Conservation (phyloP, 1,284 basidiomycete genomes). For the Moesziomyces sp. region DNA sequence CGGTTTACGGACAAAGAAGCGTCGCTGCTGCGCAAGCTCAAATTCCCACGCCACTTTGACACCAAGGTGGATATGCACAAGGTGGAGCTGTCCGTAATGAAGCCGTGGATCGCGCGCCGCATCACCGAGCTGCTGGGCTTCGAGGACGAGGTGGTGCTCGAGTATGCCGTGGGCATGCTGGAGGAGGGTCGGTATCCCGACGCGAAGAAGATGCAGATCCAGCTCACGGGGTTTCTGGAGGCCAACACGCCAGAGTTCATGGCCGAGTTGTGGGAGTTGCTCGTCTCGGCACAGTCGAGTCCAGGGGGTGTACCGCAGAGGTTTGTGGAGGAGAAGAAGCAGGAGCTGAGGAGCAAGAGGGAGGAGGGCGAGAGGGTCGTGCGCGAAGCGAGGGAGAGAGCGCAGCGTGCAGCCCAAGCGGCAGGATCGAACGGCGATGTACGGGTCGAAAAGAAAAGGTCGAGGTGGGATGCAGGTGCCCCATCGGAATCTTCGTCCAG, state of each 20-base stretch:
- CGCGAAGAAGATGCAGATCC: constrained; percentile 93
- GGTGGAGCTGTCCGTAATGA: constrained; percentile 81
- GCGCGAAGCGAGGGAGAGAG: constrained; percentile 71
- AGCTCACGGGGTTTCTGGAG: constrained; percentile 87
- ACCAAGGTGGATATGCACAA: constrained; percentile 89
- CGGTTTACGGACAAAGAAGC: constrained; percentile 96
- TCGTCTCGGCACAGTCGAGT: constrained; percentile 88
- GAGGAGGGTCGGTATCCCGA: constrained; percentile 91
- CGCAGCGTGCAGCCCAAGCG: constrained; percentile 34
- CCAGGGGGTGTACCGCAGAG: constrained; percentile 89
- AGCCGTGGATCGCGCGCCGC: constrained; percentile 91
- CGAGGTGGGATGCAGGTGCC: constrained; percentile 37
- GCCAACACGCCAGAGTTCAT: constrained; percentile 83
- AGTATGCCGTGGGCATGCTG: constrained; percentile 91
- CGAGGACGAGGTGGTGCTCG: constrained; percentile 95
- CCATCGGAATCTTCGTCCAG: not conserved
- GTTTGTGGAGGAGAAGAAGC: constrained; percentile 95
- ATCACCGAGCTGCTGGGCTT: constrained; percentile 88
- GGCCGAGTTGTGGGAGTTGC: constrained; percentile 84
- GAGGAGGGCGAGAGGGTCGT: constrained; percentile 76
- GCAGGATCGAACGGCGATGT: constrained; percentile 67
- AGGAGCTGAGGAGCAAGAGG: constrained; percentile 84
- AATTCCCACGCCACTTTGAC: constrained; percentile 80
- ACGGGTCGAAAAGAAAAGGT: constrained; percentile 67
- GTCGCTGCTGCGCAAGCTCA: constrained; percentile 83